phyloP scores from a whole-genome alignment of 83 land plant genomes.

The Isoetes engelmannii region DNA sequence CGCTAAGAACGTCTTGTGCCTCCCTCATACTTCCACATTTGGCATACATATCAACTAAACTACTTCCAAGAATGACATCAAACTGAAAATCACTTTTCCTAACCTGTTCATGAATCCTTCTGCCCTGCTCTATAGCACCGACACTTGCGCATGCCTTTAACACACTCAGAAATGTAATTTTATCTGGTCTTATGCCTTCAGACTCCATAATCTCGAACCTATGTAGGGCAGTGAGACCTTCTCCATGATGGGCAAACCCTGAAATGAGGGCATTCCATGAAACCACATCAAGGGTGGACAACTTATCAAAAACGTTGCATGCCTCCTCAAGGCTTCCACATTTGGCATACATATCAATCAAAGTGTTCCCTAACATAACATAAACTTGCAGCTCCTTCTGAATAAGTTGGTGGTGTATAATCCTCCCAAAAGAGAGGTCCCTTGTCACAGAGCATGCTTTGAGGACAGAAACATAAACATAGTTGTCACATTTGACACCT shows the following conservation, averaged over 20 bases:
- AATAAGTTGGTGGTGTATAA: conserved; percentile 31
- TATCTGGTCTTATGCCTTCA: conserved; percentile 30
- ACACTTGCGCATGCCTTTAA: conserved; percentile 32
- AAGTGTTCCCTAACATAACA: conserved; percentile 24
- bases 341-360: conserved; percentile 47
- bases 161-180: conserved; percentile 36
- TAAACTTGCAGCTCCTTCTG: conserved; percentile 26
- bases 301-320: conserved; percentile 28
- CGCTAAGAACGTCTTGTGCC: conserved; percentile 31
- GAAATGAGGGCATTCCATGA: conserved; percentile 50
- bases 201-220: conserved; percentile 30
- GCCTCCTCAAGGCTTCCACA: conserved; percentile 37
- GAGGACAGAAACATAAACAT: conserved; percentile 26
- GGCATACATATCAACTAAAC: conserved; percentile 47
- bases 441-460: conserved; percentile 29
- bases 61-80: conserved; percentile 37
- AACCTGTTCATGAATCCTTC: conserved; percentile 36
- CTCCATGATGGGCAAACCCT: conserved; percentile 36
- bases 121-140: conserved; percentile 17
- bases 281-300: conserved; percentile 40
- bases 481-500: conserved; percentile 25
- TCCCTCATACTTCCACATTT: conserved; percentile 30
- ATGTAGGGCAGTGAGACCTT: conserved; percentile 16
- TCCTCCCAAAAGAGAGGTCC: conserved; percentile 24
- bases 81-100: conserved; percentile 33